Base-by-base conservation (phyloP, 257 asterid species). In the Fraxinus americana region DNA sequence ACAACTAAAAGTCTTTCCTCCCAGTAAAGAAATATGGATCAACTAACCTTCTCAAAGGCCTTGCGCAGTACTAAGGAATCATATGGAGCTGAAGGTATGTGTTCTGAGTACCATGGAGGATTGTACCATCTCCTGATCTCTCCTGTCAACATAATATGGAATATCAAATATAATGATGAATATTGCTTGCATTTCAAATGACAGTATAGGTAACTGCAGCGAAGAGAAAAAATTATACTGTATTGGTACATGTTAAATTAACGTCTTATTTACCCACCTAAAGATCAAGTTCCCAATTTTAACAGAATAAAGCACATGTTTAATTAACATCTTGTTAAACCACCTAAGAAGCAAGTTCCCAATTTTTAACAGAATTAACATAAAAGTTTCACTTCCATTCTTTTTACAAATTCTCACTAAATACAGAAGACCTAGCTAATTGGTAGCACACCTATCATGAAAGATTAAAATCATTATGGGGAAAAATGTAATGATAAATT, bases 11-110 rank as follows among this genome's bases (percentile, higher is more conserved):
- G 70, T 67, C 74, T 72, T 61, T 63, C 2, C 6, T 63, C 35
- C 45, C 72, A 16, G 36, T 27, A 38, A 80, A 59, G 74, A 79
- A 80, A 72, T 69, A 48, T 14, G 48, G 7, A 4, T 73, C 71
- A 77, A 82, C 87, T 79, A 75, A 92, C 99, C 99, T 93, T 96
- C 86, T 96, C 98, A 85, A 96, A 96, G 83, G 96, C 98, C 83
- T 77, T 82, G 81, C 97, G 92, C 81, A 96, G 83, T 84, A 88
- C 88, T 75, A 91, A 87, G 81, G 89, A 87, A 59, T 93, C 97
- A 74, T 92, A 96, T 73, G 97, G 92, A 77, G 88, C 75, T 72
- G 91, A 85, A 77, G 97, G 99, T 82, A 92, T 89, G 59, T 84
- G 85, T 83, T 92, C 99, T 30, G 87, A 78, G 75, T 77, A 92